These are phyloP conservation scores for Penicillium verrucosum DNA, from an alignment of 2,329 filamentous ascomycete species.

Conservation along the genomic window DNA sequence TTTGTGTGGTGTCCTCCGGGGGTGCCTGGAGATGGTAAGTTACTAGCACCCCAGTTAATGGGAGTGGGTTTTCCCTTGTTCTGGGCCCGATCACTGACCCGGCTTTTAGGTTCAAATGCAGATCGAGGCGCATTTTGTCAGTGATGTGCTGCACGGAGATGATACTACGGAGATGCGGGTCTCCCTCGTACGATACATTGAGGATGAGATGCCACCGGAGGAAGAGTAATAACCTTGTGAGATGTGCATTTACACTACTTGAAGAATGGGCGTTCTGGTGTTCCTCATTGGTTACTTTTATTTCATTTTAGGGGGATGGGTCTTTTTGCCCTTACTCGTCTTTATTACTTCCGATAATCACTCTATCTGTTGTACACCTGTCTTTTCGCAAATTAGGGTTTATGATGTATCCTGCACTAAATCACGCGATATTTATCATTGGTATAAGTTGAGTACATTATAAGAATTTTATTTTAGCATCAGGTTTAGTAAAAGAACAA, in stretches of 20 bases:
- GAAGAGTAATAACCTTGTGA: conserved; percentile 67
- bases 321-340: neutral
- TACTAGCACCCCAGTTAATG: neutral
- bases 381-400: conserved; percentile 17
- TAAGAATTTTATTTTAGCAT: neutral
- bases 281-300: neutral
- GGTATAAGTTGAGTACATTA: conserved; percentile 8
- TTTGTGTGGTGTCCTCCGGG: conserved; percentile 85
- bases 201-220: conserved; percentile 94
- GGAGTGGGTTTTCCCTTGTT: conserved; percentile 12
- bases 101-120: conserved; percentile 78
- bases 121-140: conserved; percentile 94
- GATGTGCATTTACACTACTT: conserved; percentile 5
- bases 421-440: conserved; percentile 22
- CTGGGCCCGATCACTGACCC: conserved; percentile 20
- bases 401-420: conserved; percentile 23
- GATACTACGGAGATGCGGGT: conserved; percentile 98
- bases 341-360: neutral
- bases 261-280: conserved; percentile 6
- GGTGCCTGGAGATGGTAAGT: conserved; percentile 88
- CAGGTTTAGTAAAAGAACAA: neutral
- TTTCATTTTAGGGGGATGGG: neutral
- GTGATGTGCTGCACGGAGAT: conserved; percentile 85
- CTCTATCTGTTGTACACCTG: neutral
- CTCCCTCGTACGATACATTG: conserved; percentile 86